Evolutionary conservation across 768 basidiomycete genomes (phyloP).

Genomic region (Phaffia tasmanica): DNA sequence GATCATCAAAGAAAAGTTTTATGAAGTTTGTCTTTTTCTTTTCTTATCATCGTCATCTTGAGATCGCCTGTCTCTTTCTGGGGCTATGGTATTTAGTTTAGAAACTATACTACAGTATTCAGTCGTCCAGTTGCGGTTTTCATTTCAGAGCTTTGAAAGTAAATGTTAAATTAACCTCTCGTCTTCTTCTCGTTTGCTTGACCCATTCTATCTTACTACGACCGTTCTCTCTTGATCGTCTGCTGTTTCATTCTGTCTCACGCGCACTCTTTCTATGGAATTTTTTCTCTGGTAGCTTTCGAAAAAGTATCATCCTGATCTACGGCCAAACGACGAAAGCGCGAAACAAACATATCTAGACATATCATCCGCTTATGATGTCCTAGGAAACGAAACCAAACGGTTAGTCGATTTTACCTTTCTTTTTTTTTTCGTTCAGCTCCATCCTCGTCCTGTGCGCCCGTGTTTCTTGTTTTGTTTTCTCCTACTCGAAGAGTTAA

Average conservation of each 20-base stretch:
- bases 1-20: conserved; percentile 23
- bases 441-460: not conserved
- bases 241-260: not conserved
- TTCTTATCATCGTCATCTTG: too few species aligned
- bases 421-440: not conserved
- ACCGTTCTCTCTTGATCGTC: not conserved
- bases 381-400: conserved; percentile 18
- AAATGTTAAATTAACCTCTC: not conserved
- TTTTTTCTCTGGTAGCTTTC: conserved; percentile 13
- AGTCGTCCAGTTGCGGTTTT: not conserved
- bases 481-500: too few species aligned
- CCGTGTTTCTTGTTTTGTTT: not conserved
- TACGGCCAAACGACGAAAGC: conserved; percentile 9
- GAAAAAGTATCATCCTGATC: conserved; percentile 23
- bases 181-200: not conserved
- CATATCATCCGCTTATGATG: conserved; percentile 22
- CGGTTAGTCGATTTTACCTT: conserved; percentile 4
- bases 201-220: not conserved
- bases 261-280: not conserved
- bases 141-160: not conserved
- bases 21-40: conserved; percentile 11
- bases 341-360: conserved; percentile 20
- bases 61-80: too few species aligned
- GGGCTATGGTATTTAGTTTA: too few species aligned
- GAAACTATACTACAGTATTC: too few species aligned